A percentile compares a stretch with the other conserved stretches of the same genome.
These are phyloP conservation scores for Trametes cubensis DNA, from an alignment of 768 basidiomycete species.

Conservation along the genomic window DNA sequence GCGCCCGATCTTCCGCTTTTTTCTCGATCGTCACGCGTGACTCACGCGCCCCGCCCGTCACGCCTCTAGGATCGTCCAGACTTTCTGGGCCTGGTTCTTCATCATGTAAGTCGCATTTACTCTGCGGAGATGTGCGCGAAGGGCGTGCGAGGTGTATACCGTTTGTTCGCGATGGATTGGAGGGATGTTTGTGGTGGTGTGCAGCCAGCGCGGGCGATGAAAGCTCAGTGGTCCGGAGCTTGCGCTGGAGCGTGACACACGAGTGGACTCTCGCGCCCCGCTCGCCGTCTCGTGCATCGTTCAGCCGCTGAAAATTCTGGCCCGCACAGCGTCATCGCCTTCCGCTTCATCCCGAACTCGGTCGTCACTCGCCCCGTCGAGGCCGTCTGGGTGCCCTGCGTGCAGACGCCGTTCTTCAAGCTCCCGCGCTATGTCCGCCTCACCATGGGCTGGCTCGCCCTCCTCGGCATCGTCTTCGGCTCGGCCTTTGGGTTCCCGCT, in stretches of 20 bases:
- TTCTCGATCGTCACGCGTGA: slow-evolving; percentile 17
- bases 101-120: slow-evolving; percentile 51
- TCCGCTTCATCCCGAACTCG: slow-evolving; percentile 80
- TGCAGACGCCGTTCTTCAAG: slow-evolving; percentile 70
- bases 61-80: slow-evolving; percentile 69
- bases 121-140: neutral
- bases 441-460: slow-evolving; percentile 71
- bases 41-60: neutral
- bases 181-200: neutral
- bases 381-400: slow-evolving; percentile 66
- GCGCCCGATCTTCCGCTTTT: slow-evolving; percentile 27
- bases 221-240: slow-evolving; percentile 8
- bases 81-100: slow-evolving; percentile 83
- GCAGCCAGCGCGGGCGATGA: neutral
- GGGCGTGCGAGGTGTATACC: neutral
- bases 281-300: neutral
- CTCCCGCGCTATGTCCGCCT: slow-evolving; percentile 57
- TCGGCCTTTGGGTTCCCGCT: slow-evolving; percentile 84
- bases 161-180: neutral
- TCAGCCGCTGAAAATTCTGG: slow-evolving; percentile 1
- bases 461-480: slow-evolving; percentile 79
- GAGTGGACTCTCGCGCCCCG: neutral
- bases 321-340: slow-evolving; percentile 61
- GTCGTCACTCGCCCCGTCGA: slow-evolving; percentile 71
- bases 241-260: slow-evolving; percentile 1